Conservation (phyloP, 2,329 filamentous ascomycete genomes). For the Colletotrichum endophyticum region DNA sequence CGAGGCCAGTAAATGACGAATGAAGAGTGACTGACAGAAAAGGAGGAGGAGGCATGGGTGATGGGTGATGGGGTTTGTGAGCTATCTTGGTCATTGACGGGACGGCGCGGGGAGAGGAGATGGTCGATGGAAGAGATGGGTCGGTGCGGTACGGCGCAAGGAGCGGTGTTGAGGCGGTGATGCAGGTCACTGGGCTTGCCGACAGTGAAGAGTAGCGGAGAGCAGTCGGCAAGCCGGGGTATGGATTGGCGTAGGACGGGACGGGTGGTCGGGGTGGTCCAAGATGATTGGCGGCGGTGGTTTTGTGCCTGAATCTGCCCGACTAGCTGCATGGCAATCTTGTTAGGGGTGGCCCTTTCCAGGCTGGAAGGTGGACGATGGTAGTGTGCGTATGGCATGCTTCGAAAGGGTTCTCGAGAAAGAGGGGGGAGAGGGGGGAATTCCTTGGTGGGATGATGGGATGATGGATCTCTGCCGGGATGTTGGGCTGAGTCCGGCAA, state of each 20-base stretch:
- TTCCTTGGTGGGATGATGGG: neutral
- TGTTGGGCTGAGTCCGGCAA: neutral
- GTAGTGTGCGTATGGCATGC: neutral
- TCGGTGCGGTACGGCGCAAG: neutral
- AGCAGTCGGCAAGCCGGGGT: neutral
- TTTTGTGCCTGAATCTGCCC: constrained; percentile 22
- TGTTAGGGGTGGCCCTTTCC: neutral
- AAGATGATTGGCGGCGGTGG: constrained; percentile 3
- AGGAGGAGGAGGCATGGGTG: neutral
- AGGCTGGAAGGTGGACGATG: neutral
- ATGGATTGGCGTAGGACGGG: neutral
- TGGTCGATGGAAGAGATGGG: neutral
- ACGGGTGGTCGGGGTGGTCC: constrained; percentile 1
- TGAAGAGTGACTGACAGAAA: neutral
- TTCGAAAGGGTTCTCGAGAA: neutral
- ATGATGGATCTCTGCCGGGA: neutral
- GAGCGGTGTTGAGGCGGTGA: constrained; percentile 22
- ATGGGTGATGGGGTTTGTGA: neutral
- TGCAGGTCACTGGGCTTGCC: constrained; percentile 19
- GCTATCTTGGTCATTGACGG: constrained; percentile 4
- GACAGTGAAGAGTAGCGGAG: constrained; percentile 14
- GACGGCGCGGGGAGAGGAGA: constrained; percentile 10
- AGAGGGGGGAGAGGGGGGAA: neutral
- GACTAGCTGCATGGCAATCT: constrained; percentile 22
- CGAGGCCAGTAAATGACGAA: neutral